phyloP scores from a whole-genome alignment of 306 rosid genomes.

The Malus sieversii region DNA sequence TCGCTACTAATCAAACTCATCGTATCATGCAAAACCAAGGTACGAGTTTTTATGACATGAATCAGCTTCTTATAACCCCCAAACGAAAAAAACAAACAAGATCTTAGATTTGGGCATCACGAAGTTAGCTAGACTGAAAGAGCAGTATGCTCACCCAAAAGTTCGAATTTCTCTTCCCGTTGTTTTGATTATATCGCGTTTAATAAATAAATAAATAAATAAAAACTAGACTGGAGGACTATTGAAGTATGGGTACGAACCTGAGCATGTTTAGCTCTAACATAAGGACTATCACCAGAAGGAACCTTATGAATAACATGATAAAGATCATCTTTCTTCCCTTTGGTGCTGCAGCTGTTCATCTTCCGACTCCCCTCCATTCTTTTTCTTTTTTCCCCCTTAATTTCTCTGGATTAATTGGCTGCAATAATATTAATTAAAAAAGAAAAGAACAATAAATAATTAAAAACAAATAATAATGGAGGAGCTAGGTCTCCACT shows the following conservation, averaged over 20 bases:
- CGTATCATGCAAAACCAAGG: neutral
- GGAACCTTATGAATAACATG: constrained; percentile 87
- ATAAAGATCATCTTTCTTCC: constrained; percentile 54
- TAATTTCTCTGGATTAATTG: neutral
- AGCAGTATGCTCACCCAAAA: neutral
- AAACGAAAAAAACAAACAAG: neutral
- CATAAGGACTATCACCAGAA: constrained; percentile 79
- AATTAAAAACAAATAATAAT: neutral
- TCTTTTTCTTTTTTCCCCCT: neutral
- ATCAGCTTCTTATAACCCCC: neutral
- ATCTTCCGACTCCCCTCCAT: constrained; percentile 9
- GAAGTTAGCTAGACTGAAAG: too few species aligned
- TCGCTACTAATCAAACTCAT: neutral
- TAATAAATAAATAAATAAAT: neutral
- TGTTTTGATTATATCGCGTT: neutral
- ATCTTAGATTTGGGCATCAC: neutral
- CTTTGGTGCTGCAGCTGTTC: constrained; percentile 20
- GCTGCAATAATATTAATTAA: neutral
- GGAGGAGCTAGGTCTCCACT: neutral
- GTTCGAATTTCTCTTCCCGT: neutral
- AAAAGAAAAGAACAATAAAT: neutral
- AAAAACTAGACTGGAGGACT: neutral
- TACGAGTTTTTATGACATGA: neutral
- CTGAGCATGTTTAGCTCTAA: constrained; percentile 92
- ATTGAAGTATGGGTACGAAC: constrained; percentile 21